Evolutionary conservation across 805 yeast species (phyloP), one percentile per base, ranked within the genome.

Genomic region (Suhomyces xylopsoci): DNA sequence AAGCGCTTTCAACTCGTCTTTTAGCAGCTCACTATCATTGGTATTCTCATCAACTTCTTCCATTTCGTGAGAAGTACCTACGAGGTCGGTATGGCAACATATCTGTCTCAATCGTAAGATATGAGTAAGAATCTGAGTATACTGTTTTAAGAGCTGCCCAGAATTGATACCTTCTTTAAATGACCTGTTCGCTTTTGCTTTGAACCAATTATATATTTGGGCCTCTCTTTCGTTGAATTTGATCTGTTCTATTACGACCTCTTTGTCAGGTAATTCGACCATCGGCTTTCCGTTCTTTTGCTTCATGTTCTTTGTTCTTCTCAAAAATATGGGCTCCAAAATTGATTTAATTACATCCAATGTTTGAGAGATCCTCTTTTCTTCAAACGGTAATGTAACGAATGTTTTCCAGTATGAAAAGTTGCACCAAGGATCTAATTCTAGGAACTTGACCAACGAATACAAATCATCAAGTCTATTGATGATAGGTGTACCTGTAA

Each of bases 401-500:
- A 91, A 91, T 14, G 90, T 83, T 58, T 85, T 87, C 98, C 98
- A 93, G 56, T 87, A 85, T 0, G 89, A 78, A 51, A 88, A 84
- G 59, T 87, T 87, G 40, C 85, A 77, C 97, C 97, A 93, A 0
- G 98, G 98, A 59, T 88, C 90, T n/a, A 92, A 69, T 43, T 83
- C 77, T 47, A 93, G 69, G 61, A 86, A 93, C 58, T 83, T 82
- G 15, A 91, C 81, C 47, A 91, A 68, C 5, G 96, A 85, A 63
- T 81, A 92, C 46, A 93, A 69, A 66, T 93, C 98, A 66, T 93
- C 97, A 8, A 93, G 73, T 56, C 92, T 73, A 66, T 92, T 92
- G 40, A 91, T 87, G 26, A 92, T 88, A 0, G 98, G 97, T 0
- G 98, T 92, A 7, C 98, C 98, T 0, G 97, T 90, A 46, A 93